phyloP scores from a whole-genome alignment of 495 filamentous ascomycete genomes.

The Jackrogersella multiformis region DNA sequence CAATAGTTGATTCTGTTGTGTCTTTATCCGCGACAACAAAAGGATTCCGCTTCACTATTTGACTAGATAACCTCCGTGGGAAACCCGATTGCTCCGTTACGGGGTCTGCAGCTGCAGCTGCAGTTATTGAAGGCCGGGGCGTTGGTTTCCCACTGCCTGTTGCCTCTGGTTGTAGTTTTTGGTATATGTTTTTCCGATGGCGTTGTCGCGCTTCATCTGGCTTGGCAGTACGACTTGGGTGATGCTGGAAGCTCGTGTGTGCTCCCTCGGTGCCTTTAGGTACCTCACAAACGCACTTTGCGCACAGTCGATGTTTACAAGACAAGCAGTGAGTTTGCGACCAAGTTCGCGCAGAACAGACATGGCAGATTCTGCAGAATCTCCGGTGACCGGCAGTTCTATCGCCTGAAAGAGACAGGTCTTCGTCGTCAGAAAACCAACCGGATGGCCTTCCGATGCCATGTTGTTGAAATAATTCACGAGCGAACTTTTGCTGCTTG shows the following conservation, averaged over 20 bases:
- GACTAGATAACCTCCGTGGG: neutral
- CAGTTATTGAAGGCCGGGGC: neutral
- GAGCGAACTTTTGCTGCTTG: conserved; percentile 40
- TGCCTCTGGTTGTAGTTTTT: neutral
- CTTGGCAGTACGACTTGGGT: conserved; percentile 9
- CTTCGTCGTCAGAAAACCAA: conserved; percentile 54
- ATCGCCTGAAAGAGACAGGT: conserved; percentile 46
- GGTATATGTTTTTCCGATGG: neutral
- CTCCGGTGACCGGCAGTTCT: conserved; percentile 39
- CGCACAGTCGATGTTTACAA: conserved; percentile 52
- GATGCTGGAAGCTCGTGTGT: conserved; percentile 22
- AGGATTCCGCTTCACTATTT: conserved; percentile 16
- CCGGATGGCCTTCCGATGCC: conserved; percentile 48
- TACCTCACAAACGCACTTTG: conserved; percentile 44
- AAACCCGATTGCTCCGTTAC: neutral
- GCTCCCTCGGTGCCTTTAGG: conserved; percentile 26
- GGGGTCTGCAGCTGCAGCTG: neutral
- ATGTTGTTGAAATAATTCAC: conserved; percentile 50
- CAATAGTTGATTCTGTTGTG: neutral
- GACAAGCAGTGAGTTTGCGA: conserved; percentile 48
- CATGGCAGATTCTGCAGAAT: conserved; percentile 48
- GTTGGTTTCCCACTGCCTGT: neutral
- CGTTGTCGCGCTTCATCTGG: neutral
- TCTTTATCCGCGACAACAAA: conserved; percentile 17
- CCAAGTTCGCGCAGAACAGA: conserved; percentile 50